These are phyloP conservation scores for Nothophoma quercina DNA, from an alignment of 2,329 filamentous ascomycete genomes.

Conservation along the genomic window DNA sequence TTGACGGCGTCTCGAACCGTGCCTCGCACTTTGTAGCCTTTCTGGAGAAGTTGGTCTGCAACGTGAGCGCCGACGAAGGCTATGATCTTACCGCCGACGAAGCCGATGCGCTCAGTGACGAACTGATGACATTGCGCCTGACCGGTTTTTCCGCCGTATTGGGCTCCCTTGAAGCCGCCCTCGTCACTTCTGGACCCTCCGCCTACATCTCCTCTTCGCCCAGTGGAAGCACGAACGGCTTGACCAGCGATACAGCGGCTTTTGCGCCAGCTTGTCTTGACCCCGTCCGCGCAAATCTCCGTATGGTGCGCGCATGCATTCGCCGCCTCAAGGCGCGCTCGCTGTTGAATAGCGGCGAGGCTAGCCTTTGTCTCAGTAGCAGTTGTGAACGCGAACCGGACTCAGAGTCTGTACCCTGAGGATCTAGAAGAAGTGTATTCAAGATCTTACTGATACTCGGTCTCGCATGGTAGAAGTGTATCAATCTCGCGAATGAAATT, in stretches of 20 bases:
- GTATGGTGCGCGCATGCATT: constrained; percentile 17
- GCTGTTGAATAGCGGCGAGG: constrained; percentile 3
- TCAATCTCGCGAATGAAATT: too few species aligned
- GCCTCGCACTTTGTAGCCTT: constrained; percentile 42
- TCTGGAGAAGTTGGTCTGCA: constrained; percentile 37
- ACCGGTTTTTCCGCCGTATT: constrained; percentile 17
- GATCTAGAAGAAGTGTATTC: too few species aligned
- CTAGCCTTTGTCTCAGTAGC: background rate
- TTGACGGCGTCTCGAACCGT: constrained; percentile 35
- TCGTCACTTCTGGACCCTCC: constrained; percentile 8
- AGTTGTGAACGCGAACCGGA: background rate
- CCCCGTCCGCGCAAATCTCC: constrained; percentile 12
- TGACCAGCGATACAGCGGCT: background rate
- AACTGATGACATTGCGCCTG: constrained; percentile 18
- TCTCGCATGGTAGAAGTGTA: too few species aligned
- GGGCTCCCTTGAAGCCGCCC: constrained; percentile 16
- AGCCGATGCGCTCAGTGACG: constrained; percentile 20
- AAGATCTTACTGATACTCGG: too few species aligned
- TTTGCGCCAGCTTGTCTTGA: constrained; percentile 16
- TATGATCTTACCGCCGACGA: constrained; percentile 19
- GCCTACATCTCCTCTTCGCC: constrained; percentile 5
- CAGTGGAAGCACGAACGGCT: background rate
- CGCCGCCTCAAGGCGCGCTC: constrained; percentile 14
- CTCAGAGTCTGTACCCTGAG: too few species aligned
- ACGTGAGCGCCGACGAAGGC: constrained; percentile 39